Evolutionary conservation across 106 monocot species (phyloP), one percentile per base, ranked within the genome.

Genomic region (Alisma plantagoaquatica): DNA sequence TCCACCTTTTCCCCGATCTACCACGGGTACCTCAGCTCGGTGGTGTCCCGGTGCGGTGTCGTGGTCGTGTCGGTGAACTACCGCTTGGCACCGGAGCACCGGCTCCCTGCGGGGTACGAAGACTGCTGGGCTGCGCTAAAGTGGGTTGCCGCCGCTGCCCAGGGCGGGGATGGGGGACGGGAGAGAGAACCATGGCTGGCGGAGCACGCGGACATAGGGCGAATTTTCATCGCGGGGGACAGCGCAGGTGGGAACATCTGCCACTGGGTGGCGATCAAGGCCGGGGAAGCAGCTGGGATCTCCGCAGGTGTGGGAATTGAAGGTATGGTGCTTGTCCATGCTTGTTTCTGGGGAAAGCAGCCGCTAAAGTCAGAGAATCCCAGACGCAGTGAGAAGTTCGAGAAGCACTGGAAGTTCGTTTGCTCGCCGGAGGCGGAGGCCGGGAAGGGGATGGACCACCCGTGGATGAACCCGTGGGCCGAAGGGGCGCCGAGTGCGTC

Each of bases 331-430:
- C 31, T 77, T 19, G 43, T 64, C 15, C 65, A 83, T 60, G 77
- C 83, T 1, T 78, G 51, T 32, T 83, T 81, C 49, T 76, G 76
- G 76, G 81, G 73, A 29, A 53, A 33, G 41, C 49, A 46, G 38
- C 29, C 56, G n/a, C 54, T 76, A 26, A 59, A 59, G 29, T 25
- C 24, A 52, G 72, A 72, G 73, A 47, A 45, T 2, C 44, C 26
- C 43, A 61, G 65, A 0, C 2, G 21, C 10, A 20, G 2, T 23
- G 23, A 64, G 20, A 43, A 58, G 30, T 45, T 29, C 7, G 53
- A 66, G 31, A 53, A 51, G 18, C 32, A 53, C 46, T 78, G 77
- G 77, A 29, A 32, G 49, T 53, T 78, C 46, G 59, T 56, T 29
- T 60, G 41, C 25, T n/a, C n/a, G n/a, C 68, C 46, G 28, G 15